Evolutionary conservation across 2,329 filamentous ascomycete species (phyloP).

Genomic region (Fusarium concolor): DNA sequence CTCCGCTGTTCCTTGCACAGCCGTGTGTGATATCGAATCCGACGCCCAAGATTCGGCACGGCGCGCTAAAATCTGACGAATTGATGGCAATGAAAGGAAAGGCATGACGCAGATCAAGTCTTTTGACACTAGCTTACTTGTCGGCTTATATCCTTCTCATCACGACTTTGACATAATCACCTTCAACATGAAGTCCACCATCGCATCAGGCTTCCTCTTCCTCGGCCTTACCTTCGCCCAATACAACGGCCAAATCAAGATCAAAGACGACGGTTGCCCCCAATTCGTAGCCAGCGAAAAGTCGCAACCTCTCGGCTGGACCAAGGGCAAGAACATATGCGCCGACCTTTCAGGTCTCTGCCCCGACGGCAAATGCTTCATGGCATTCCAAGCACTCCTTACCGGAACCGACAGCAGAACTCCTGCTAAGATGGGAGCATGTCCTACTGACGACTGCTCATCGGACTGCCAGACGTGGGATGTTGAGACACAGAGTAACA

Average conservation of each 20-base stretch:
- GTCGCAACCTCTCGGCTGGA: not conserved
- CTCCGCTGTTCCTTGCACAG: not conserved
- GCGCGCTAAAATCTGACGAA: not conserved
- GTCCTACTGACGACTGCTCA: not conserved
- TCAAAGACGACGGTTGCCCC: slow-evolving; percentile 8
- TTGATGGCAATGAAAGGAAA: not conserved
- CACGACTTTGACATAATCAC: too few relatives aligned
- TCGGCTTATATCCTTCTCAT: too few relatives aligned
- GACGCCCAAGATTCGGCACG: not conserved
- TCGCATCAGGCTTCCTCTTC: not conserved
- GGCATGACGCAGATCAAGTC: not conserved
- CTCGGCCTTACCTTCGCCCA: not conserved
- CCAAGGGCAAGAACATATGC: slow-evolving; percentile 7
- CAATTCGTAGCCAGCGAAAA: not conserved
- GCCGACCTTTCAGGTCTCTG: slow-evolving; percentile 11
- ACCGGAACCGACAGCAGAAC: not conserved
- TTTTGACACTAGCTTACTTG: too few relatives aligned
- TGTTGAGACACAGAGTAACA: not conserved
- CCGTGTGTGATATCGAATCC: not conserved
- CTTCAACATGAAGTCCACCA: not conserved
- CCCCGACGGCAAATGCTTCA: slow-evolving; percentile 8
- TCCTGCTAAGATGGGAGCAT: slow-evolving; percentile 6
- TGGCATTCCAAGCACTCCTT: slow-evolving; percentile 3
- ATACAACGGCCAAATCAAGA: slow-evolving; percentile 14
- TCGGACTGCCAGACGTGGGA: slow-evolving; percentile 13